These are phyloP conservation scores for Arthrinium phaeospermum DNA, from an alignment of 2,329 filamentous ascomycete genomes.

Conservation along the genomic window DNA sequence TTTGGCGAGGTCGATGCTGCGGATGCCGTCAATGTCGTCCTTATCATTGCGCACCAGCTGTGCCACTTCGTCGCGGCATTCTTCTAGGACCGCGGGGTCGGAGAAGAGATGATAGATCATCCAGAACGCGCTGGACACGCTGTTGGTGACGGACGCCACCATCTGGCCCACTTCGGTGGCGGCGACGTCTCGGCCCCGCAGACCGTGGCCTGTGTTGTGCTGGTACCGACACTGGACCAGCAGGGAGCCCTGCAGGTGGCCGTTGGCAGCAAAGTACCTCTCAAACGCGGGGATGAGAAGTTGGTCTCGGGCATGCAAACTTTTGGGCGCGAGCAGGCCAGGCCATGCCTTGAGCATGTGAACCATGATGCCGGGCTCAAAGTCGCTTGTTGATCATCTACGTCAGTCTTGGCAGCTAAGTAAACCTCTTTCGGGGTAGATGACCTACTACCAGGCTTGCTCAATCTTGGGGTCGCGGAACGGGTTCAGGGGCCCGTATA, in stretches of 20 bases:
- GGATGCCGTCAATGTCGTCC: slow-evolving; percentile 21
- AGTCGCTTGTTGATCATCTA: slow-evolving; percentile 21
- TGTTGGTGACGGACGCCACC: slow-evolving; percentile 25
- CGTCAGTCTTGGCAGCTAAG: neutral
- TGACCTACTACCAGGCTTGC: slow-evolving; percentile 27
- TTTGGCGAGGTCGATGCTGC: slow-evolving; percentile 39
- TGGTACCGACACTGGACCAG: slow-evolving; percentile 22
- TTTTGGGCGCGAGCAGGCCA: slow-evolving; percentile 18
- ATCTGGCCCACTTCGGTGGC: slow-evolving; percentile 25
- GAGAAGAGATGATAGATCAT: slow-evolving; percentile 29
- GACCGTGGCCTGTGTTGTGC: slow-evolving; percentile 23
- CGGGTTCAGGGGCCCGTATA: slow-evolving; percentile 32
- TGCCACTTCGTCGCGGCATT: neutral
- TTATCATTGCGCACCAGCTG: neutral
- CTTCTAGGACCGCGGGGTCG: slow-evolving; percentile 31
- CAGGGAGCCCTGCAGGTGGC: slow-evolving; percentile 22
- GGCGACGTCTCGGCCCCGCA: slow-evolving; percentile 23
- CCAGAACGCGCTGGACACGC: slow-evolving; percentile 27
- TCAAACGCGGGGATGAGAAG: slow-evolving; percentile 18
- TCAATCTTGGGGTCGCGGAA: slow-evolving; percentile 28
- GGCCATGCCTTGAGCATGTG: slow-evolving; percentile 25
- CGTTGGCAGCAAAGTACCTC: slow-evolving; percentile 25
- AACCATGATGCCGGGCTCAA: slow-evolving; percentile 27
- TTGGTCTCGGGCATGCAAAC: slow-evolving; percentile 27
- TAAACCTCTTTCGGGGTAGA: too few species aligned